Percentiles rank a stretch among this genome's conserved stretches.
These are phyloP conservation scores for Sporothrix globosa DNA, from an alignment of 2,329 filamentous ascomycete genomes.

Conservation along the genomic window DNA sequence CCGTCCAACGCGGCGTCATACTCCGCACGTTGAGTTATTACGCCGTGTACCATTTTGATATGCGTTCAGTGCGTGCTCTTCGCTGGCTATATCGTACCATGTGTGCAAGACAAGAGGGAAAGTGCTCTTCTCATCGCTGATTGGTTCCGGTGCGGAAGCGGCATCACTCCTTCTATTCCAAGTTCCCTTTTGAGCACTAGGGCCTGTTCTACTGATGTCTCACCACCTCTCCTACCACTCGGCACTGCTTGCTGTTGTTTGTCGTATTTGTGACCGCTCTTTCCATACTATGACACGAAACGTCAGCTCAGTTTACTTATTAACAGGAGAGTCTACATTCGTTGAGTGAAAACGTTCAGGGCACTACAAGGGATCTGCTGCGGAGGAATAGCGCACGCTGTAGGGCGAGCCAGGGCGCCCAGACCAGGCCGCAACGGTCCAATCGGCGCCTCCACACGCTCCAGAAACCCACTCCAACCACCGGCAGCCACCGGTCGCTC, in stretches of 20 bases:
- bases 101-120: neutral
- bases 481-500: constrained; percentile 27
- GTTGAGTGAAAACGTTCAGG: neutral
- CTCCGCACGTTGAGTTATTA: neutral
- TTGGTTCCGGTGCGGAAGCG: constrained; percentile 2
- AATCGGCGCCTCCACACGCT: constrained; percentile 26
- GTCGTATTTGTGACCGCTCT: neutral
- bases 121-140: constrained; percentile 11
- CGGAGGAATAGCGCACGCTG: constrained; percentile 18
- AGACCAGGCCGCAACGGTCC: neutral
- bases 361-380: neutral
- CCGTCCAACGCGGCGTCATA: neutral
- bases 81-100: neutral
- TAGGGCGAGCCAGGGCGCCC: constrained; percentile 12
- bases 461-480: constrained; percentile 23
- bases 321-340: neutral
- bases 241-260: neutral
- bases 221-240: neutral
- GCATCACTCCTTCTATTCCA: constrained; percentile 14
- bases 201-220: constrained; percentile 5
- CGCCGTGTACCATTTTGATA: too few species aligned
- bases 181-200: constrained; percentile 16
- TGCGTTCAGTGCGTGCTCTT: neutral
- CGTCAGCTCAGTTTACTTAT: neutral
- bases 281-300: neutral